Conservation (phyloP, 805 yeast genomes). For the Cyberlindnera suaveolens region DNA sequence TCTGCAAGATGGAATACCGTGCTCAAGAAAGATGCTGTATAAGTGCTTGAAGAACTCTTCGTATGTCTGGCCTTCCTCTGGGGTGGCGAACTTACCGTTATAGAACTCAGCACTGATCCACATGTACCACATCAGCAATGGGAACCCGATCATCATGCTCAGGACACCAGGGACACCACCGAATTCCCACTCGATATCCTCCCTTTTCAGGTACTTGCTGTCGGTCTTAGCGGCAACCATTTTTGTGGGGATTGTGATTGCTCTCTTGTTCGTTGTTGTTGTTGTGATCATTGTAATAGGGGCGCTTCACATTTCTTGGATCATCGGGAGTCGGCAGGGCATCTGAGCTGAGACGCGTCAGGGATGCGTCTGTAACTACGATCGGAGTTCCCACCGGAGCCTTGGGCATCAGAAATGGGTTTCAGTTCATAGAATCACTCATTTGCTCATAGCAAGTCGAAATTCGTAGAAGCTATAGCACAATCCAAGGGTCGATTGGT, state of each 20-base stretch:
- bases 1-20: constrained; percentile 52
- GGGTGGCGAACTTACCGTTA: constrained; percentile 66
- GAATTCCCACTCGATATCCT: constrained; percentile 75
- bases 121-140: constrained; percentile 92
- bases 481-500: no score
- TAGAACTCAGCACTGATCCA: constrained; percentile 86
- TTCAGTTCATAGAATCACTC: no score
- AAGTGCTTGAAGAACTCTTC: constrained; percentile 40
- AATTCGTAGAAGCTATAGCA: no score
- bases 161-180: constrained; percentile 90
- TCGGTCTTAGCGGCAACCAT: constrained; percentile 6
- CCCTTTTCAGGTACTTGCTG: constrained; percentile 37
- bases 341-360: no score
- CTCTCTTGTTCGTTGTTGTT: no score
- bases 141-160: constrained; percentile 92
- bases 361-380: no score
- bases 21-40: constrained; percentile 37
- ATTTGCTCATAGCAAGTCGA: no score
- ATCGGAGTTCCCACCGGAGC: no score
- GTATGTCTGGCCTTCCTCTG: constrained; percentile 44
- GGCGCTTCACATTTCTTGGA: no score
- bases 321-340: no score
- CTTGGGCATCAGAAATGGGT: no score
- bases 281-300: no score
- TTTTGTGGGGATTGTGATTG: neutral